Conservation (phyloP, 805 yeast genomes). For the Candida tallmaniae region DNA sequence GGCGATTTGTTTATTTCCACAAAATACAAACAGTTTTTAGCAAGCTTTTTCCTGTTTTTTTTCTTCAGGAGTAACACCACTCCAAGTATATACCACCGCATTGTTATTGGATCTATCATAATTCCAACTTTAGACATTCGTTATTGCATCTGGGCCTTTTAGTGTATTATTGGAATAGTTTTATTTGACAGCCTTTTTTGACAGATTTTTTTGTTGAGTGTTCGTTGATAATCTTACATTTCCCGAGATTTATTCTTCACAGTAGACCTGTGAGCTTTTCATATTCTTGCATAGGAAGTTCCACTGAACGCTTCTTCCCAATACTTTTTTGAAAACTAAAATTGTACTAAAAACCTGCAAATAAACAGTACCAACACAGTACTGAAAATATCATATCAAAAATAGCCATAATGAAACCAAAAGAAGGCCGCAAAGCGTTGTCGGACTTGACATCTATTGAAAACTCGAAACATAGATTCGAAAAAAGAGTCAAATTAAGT, state of each 20-base stretch:
- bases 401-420: slow-evolving; percentile 8
- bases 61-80: background rate
- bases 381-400: no score
- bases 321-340: no score
- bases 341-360: background rate
- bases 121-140: slow-evolving; percentile 4
- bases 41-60: background rate
- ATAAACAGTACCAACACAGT: background rate
- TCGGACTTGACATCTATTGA: slow-evolving; percentile 25
- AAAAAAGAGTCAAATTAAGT: slow-evolving; percentile 11
- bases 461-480: slow-evolving; percentile 13
- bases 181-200: background rate
- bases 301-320: no score
- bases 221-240: no score
- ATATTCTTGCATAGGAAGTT: no score
- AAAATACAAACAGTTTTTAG: background rate
- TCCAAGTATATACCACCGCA: no score
- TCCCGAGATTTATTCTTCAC: no score
- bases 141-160: background rate
- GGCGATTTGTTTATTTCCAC: slow-evolving; percentile 10
- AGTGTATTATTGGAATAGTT: no score
- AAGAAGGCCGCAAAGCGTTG: slow-evolving; percentile 22
- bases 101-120: background rate
- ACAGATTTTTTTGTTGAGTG: no score
- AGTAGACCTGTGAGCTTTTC: no score